Evolutionary conservation across 129 eudicot species (phyloP), one percentile per base, ranked within the genome.

Genomic region (Escallonia rubra): DNA sequence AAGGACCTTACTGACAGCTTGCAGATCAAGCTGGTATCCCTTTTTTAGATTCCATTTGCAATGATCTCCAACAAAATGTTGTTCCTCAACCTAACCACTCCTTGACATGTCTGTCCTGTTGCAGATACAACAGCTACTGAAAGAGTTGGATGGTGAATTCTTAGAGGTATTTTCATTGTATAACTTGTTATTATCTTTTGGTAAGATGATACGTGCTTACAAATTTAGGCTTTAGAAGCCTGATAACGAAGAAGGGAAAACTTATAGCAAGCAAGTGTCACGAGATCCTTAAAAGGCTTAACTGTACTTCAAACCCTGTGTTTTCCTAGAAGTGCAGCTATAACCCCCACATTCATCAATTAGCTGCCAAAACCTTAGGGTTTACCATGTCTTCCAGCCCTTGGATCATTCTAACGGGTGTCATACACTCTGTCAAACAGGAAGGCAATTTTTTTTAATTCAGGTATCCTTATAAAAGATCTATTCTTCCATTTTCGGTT

Each of bases 121-220:
- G 73, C 85, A 87, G 98, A 79, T 92, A 74, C 86, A 79, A 43
- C 72, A 70, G 73, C 82, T 92, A 51, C 75, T 88, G 54, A 83
- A 88, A 75, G 87, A 88, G 75, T 15, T 92, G 84, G 96, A 80
- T 71, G 96, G 96, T 54, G 95, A 92, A 81, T 92, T 92, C 71
- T 66, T 91, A 65, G 76, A 88, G 96, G 97, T 91, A 82, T 56
- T 52, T 46, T 56, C 45, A 41, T 3, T 11, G 12, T 52, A 39
- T 13, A 8, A 52, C 9, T 75, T n/a, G 11, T 13, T 47, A 51
- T 67, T 9, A 16, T 65, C 8, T 42, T 3, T 44, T 67, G 4
- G 43, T 60, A 9, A 14, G 45, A 43, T 46, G 7, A 6, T 40
- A 16, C 38, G 41, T 55, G 48, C 10, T 2, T 54, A 52, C 55